Conservation (phyloP, 139 green algal genomes). For the Haematococcus sp. region DNA sequence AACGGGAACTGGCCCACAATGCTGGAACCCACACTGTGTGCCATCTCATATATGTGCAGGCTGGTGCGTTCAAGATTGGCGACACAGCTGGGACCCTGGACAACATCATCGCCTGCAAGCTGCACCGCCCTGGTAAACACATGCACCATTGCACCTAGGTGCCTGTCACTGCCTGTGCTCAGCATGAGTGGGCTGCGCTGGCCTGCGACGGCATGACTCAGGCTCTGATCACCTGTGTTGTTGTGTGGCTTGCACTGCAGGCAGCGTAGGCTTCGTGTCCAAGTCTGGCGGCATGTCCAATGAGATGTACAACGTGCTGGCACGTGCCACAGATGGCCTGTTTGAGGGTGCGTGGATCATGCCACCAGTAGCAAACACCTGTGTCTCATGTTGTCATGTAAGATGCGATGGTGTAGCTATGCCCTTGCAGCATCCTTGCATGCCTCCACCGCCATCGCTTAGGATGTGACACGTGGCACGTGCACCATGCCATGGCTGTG, state of each 20-base stretch:
- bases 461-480: not conserved
- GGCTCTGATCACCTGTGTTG: no score
- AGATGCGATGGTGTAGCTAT: no score
- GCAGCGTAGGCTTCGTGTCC: constrained; percentile 89
- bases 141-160: no score
- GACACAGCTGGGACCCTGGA: constrained; percentile 94
- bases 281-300: constrained; percentile 95
- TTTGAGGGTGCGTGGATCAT: constrained; percentile 87
- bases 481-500: not conserved
- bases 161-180: no score
- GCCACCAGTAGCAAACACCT: not conserved
- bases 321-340: constrained; percentile 86
- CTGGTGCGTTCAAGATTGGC: constrained; percentile 93
- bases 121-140: constrained; percentile 16
- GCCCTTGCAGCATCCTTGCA: no score
- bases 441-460: no score
- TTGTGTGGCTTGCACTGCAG: constrained; percentile 8
- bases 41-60: constrained; percentile 39
- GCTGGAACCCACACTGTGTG: not conserved
- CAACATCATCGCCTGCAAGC: constrained; percentile 93
- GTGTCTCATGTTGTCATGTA: not conserved
- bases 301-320: constrained; percentile 95
- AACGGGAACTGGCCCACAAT: not conserved
- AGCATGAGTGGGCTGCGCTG: no score
- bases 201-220: no score